Evolutionary conservation across 495 filamentous ascomycete species (phyloP).

Genomic region (Letharia lupina): DNA sequence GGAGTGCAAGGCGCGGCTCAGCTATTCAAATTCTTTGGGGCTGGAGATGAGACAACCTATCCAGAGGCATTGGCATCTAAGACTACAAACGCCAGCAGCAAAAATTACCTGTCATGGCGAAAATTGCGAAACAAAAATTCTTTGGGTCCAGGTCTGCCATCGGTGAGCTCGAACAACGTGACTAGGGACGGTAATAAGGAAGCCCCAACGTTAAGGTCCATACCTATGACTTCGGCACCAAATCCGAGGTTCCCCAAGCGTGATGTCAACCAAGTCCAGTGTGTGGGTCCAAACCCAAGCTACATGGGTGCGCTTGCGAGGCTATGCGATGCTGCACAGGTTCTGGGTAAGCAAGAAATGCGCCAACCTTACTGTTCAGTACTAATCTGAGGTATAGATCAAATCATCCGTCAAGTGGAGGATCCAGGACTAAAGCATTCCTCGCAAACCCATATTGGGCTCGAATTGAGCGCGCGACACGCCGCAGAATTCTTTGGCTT

Average conservation of each 20-base stretch:
- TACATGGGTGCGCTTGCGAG: slow-evolving; percentile 89
- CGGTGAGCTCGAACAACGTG: slow-evolving; percentile 27
- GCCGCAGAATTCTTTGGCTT: slow-evolving; percentile 98
- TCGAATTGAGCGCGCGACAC: slow-evolving; percentile 86
- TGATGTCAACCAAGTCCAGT: slow-evolving; percentile 58
- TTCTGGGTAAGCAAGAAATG: slow-evolving; percentile 59
- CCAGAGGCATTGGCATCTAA: slow-evolving; percentile 39
- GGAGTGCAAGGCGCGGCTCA: slow-evolving; percentile 61
- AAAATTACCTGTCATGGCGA: slow-evolving; percentile 71
- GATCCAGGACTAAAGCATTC: slow-evolving; percentile 81
- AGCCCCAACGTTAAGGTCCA: slow-evolving; percentile 53
- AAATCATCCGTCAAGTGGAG: slow-evolving; percentile 92
- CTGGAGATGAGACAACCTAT: slow-evolving; percentile 35
- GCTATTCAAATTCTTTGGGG: slow-evolving; percentile 56
- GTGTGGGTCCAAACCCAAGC: slow-evolving; percentile 72
- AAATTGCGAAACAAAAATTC: slow-evolving; percentile 83
- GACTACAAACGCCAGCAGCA: slow-evolving; percentile 51
- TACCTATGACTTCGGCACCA: slow-evolving; percentile 72
- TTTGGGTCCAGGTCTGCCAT: slow-evolving; percentile 37
- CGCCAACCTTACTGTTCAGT: slow-evolving; percentile 12
- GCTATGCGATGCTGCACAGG: slow-evolving; percentile 89
- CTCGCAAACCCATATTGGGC: slow-evolving; percentile 78
- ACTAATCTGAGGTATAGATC: slow-evolving; percentile 50
- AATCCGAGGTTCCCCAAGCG: slow-evolving; percentile 55
- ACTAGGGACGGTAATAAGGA: slow-evolving; percentile 50